phyloP scores from a whole-genome alignment of 2,329 filamentous ascomycete species.

The Bertia moriformis region DNA sequence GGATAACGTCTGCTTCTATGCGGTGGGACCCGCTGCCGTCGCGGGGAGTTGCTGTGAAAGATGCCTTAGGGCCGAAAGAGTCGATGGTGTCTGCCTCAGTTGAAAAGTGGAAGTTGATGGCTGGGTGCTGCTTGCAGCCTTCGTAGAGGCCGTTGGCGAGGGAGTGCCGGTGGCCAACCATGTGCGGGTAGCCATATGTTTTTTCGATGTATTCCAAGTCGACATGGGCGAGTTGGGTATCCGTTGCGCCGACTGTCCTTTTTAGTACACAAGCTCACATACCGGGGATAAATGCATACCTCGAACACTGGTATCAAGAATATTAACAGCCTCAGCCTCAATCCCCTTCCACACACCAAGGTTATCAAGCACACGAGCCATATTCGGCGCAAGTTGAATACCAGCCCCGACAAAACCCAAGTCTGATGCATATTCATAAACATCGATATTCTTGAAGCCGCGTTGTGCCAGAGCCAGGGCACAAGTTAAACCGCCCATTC shows the following conservation, averaged over 20 bases:
- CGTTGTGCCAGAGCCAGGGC: conserved; percentile 46
- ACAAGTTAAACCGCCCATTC: conserved; percentile 48
- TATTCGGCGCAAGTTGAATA: conserved; percentile 53
- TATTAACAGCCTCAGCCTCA: conserved; percentile 41
- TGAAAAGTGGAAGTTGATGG: conserved; percentile 57
- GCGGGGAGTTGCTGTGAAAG: conserved; percentile 43
- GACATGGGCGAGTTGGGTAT: conserved; percentile 58
- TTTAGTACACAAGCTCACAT: too few relatives aligned
- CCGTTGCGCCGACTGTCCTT: conserved; percentile 43
- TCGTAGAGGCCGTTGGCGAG: conserved; percentile 57
- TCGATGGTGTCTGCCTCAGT: conserved; percentile 37
- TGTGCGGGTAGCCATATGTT: conserved; percentile 63
- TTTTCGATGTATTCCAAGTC: conserved; percentile 51
- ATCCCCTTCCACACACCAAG: conserved; percentile 48
- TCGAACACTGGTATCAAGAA: conserved; percentile 44
- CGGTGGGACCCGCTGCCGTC: conserved; percentile 33
- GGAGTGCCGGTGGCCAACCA: conserved; percentile 64
- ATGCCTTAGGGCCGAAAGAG: conserved; percentile 42
- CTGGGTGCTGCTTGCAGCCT: conserved; percentile 47
- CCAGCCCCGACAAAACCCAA: conserved; percentile 54
- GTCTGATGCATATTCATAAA: conserved; percentile 44
- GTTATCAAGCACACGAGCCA: conserved; percentile 47
- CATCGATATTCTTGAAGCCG: conserved; percentile 43
- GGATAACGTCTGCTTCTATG: conserved; percentile 35
- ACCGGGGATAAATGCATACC: conserved; percentile 25